phyloP scores from a whole-genome alignment of 2,329 filamentous ascomycete species.

The Annulohypoxylon truncatum region DNA sequence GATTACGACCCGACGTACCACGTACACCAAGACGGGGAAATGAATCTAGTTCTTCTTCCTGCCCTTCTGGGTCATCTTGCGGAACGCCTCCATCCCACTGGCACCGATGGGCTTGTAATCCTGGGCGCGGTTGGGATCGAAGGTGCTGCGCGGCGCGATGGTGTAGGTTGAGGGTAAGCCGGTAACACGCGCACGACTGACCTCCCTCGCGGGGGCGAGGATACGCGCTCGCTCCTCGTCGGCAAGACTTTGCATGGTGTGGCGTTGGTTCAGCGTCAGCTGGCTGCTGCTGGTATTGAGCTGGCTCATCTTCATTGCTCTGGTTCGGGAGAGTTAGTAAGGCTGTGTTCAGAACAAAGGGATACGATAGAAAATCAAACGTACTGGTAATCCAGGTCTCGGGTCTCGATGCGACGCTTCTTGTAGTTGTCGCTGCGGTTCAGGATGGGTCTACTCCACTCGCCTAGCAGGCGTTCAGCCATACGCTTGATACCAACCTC shows the following conservation, averaged over 20 bases:
- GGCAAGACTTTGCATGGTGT: constrained; percentile 41
- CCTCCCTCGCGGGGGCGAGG: constrained; percentile 65
- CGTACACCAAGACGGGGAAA: background rate
- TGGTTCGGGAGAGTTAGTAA: constrained; percentile 46
- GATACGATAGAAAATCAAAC: constrained; percentile 45
- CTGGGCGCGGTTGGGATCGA: constrained; percentile 62
- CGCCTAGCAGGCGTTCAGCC: constrained; percentile 89
- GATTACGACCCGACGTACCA: background rate
- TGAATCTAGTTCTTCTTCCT: constrained; percentile 60
- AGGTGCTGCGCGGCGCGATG: constrained; percentile 71
- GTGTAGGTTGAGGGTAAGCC: constrained; percentile 68
- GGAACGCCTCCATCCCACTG: constrained; percentile 72
- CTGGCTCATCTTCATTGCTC: constrained; percentile 66
- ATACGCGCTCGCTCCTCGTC: constrained; percentile 69
- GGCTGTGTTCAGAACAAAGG: background rate
- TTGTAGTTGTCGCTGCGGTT: constrained; percentile 95
- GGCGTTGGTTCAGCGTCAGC: constrained; percentile 49
- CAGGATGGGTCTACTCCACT: constrained; percentile 95
- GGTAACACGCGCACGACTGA: constrained; percentile 68
- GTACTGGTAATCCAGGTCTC: constrained; percentile 73
- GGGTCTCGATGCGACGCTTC: constrained; percentile 76
- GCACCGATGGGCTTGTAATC: constrained; percentile 71
- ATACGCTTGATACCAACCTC: constrained; percentile 91
- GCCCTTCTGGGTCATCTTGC: constrained; percentile 72
- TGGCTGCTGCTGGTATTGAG: constrained; percentile 53